Base-by-base conservation (phyloP, 1,284 basidiomycete genomes). In the Apiotrichum domesticum region DNA sequence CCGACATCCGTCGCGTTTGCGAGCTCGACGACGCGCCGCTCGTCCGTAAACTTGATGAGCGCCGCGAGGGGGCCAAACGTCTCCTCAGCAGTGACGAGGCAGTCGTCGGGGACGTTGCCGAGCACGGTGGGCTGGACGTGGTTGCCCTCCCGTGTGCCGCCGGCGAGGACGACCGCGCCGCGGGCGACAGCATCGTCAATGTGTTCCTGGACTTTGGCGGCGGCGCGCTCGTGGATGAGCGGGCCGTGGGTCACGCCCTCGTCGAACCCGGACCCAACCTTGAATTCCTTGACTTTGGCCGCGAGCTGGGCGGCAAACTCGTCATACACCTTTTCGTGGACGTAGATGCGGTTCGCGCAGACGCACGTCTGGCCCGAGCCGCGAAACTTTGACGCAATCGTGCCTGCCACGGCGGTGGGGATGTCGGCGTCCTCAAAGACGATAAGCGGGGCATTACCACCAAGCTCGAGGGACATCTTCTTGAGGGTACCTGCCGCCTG, bases 341-440 rank as follows among this genome's bases (percentile, higher is more conserved):
- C 70, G 58, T 71, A 73, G 55, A 73, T 73, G 32, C 72, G 61
- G 66, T 75, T 75, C 37, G 73, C 73, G 55, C 73, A 75, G n/a
- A 75, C 72, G 45, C 73, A 81, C 3, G 94, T 95, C 77, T 99
- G 96, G 2, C 95, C 95, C 14, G 85, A 87, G 33, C 82, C 82
- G 49, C 96, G 85, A 85, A 98, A 98, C 78, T 99, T 99, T 82
- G 84, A 90, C 1, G 83, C 70, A 61, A 96, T 82, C 4, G 90
- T 90, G 81, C 92, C 88, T 62, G 87, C 86, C n/a, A 98, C 90
- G 33, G 96, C 96, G 53, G 87, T 86, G 59, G 93, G 89, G 52
- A 99, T 82, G 71, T 98, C 87, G 0, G 94, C 94, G 69, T 98
- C 96, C 60, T 93, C 89, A 71, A 99, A 98, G 7, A 99, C 91